These are phyloP conservation scores for Eremothecium coryli DNA, from an alignment of 1,139 yeast genomes.

Conservation along the genomic window DNA sequence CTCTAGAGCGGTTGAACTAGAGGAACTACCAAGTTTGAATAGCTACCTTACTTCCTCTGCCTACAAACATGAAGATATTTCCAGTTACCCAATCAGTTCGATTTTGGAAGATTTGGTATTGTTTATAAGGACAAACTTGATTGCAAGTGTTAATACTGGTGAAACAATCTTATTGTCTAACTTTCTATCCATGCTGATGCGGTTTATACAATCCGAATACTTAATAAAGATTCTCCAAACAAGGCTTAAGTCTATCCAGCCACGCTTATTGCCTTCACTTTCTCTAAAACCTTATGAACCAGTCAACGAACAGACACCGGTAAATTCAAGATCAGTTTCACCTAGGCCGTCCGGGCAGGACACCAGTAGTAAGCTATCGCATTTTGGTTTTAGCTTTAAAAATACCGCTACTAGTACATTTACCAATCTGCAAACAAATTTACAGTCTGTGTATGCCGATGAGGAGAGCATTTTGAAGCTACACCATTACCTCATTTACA, in stretches of 20 bases:
- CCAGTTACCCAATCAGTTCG: slow-evolving; percentile 58
- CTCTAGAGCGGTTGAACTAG: slow-evolving; percentile 72
- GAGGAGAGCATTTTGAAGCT: slow-evolving; percentile 23
- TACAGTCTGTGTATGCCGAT: slow-evolving; percentile 27
- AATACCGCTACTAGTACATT: slow-evolving; percentile 28
- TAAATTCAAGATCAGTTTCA: slow-evolving; percentile 11
- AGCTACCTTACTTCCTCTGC: slow-evolving; percentile 17
- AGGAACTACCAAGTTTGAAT: slow-evolving; percentile 52
- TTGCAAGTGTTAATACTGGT: slow-evolving; percentile 28
- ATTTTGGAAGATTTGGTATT: slow-evolving; percentile 78
- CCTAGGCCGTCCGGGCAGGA: slow-evolving; percentile 11
- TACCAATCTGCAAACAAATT: slow-evolving; percentile 28
- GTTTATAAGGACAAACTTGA: slow-evolving; percentile 43
- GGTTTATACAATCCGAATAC: slow-evolving; percentile 27
- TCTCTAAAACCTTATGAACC: slow-evolving; percentile 19
- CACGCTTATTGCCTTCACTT: slow-evolving; percentile 17
- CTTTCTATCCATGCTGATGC: slow-evolving; percentile 22
- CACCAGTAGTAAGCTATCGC: slow-evolving; percentile 16
- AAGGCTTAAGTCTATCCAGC: slow-evolving; percentile 22
- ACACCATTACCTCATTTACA: slow-evolving; percentile 27
- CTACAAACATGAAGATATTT: slow-evolving; percentile 37
- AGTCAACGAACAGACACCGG: slow-evolving; percentile 6
- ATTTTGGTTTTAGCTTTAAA: slow-evolving; percentile 26
- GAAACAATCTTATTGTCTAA: slow-evolving; percentile 19
- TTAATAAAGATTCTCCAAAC: slow-evolving; percentile 25